Conservation (phyloP, 2,329 filamentous ascomycete genomes). For the Beauveria rudraprayagi region DNA sequence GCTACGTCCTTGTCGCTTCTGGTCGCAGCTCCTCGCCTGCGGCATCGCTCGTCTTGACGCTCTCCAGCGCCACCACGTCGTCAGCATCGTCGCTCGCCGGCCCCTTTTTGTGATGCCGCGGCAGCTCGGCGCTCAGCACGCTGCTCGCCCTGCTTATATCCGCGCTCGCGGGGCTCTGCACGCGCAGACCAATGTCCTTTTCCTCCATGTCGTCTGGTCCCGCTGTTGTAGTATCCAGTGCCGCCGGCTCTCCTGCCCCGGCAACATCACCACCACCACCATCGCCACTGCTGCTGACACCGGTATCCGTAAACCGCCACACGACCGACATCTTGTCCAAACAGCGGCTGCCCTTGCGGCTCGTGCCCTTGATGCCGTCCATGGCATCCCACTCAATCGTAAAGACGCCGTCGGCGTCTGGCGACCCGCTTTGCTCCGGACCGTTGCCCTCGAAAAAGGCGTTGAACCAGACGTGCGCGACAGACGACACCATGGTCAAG, state of each 20-base stretch:
- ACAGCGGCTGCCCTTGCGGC: slow-evolving; percentile 69
- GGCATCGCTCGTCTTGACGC: slow-evolving; percentile 29
- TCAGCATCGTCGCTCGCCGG: slow-evolving; percentile 6
- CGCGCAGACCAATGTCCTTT: slow-evolving; percentile 61
- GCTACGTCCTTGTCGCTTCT: slow-evolving; percentile 1
- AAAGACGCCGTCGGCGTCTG: slow-evolving; percentile 59
- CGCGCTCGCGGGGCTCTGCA: slow-evolving; percentile 55
- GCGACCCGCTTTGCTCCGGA: slow-evolving; percentile 56
- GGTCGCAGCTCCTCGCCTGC: slow-evolving; percentile 25
- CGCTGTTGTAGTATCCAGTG: slow-evolving; percentile 17
- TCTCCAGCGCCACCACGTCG: slow-evolving; percentile 20
- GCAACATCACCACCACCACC: slow-evolving; percentile 33
- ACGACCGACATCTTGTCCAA: slow-evolving; percentile 79
- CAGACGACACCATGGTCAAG: slow-evolving; percentile 81
- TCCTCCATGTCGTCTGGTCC: slow-evolving; percentile 42
- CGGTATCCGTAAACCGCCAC: slow-evolving; percentile 51
- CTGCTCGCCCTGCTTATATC: slow-evolving; percentile 68
- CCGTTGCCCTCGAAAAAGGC: slow-evolving; percentile 81
- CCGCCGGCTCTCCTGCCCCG: slow-evolving; percentile 21
- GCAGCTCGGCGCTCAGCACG: slow-evolving; percentile 35
- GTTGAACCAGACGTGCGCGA: slow-evolving; percentile 97
- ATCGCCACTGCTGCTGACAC: too few species aligned
- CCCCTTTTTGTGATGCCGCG: background rate
- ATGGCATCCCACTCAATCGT: slow-evolving; percentile 57
- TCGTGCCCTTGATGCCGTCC: slow-evolving; percentile 91